Base-by-base conservation (phyloP, 371 early-diverging fungal genomes). In the Nosema muscidifuracis region DNA sequence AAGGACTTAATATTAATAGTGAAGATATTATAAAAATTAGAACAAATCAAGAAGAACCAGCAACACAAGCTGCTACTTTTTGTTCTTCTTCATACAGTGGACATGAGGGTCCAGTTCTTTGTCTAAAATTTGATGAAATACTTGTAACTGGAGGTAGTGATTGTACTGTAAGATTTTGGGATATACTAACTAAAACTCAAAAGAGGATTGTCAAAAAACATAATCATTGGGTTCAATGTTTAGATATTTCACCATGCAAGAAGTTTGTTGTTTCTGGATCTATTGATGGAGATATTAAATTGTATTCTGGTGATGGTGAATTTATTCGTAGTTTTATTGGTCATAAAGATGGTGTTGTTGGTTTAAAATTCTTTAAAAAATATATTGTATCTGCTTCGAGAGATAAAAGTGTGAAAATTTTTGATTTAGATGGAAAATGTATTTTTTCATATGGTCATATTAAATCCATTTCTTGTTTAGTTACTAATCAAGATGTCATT, bases 111-210 rank as follows among this genome's bases (percentile, higher is more conserved):
- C 87, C 91, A 63, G 90, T 97, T 2, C 92, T 95, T 77, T 93
- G 93, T 74, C 84, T 94, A 24, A 94, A 92, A 77, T 90, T 89
- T 77, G 88, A 87, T 76, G 88, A 87, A 76, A 86, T 90, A 38
- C 81, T 94, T 51, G 95, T 91, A 12, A 88, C 89, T 57, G 89
- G 91, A 4, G 93, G 94, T 13, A 90, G 92, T 79, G 98, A 97
- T 81, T 88, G 88, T 57, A 95, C 95, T 0, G 90, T 93, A 31
- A 86, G 93, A 22, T 87, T 97, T 38, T 97, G 96, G 96, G 90
- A 96, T 82, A 87, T 89, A 0, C 82, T 82, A 13, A 85, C 87
- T 26, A 87, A 92, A 55, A 86, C 87, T 36, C 85, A 88, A 64
- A 79, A 88, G 9, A 86, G 92, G 63, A 86, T 90, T 12, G 84